These are phyloP conservation scores for Gymnopilus junonius DNA, from an alignment of 768 basidiomycete species.

Conservation along the genomic window DNA sequence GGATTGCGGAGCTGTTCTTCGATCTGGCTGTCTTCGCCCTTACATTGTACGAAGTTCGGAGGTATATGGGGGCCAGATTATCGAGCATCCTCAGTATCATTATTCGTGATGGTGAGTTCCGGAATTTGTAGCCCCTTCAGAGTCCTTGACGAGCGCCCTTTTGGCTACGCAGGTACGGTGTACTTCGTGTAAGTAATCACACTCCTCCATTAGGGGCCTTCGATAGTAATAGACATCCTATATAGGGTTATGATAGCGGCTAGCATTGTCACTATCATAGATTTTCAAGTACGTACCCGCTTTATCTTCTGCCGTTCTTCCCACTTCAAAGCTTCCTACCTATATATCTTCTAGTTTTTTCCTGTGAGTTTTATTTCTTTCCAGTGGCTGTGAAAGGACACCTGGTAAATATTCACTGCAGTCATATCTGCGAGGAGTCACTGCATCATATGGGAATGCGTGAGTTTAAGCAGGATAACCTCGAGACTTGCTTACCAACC, in stretches of 20 bases:
- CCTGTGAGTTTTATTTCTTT: not conserved
- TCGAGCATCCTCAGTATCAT: not conserved
- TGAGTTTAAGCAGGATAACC: not conserved
- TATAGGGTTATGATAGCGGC: conserved; percentile 2
- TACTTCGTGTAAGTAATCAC: conserved; percentile 1
- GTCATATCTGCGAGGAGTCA: not conserved
- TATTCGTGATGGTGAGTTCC: conserved; percentile 6
- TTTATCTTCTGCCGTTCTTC: not conserved
- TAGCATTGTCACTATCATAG: not conserved
- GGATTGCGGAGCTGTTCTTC: conserved; percentile 22
- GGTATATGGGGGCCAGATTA: not conserved
- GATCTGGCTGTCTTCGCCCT: conserved; percentile 24
- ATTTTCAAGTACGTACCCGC: not conserved
- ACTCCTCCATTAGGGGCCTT: not conserved
- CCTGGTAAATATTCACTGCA: not conserved
- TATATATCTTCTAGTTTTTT: not conserved
- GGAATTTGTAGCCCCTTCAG: not conserved
- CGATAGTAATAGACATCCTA: not conserved
- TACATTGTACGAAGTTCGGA: conserved; percentile 22
- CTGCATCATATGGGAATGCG: not conserved
- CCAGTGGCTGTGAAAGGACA: not conserved
- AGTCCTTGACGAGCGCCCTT: not conserved
- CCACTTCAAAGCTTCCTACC: not conserved
- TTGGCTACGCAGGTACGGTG: not conserved
- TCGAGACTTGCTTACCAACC: not conserved